These are phyloP conservation scores for Pythium brachiatum DNA, from an alignment of 352 stramenopile species.

Conservation along the genomic window DNA sequence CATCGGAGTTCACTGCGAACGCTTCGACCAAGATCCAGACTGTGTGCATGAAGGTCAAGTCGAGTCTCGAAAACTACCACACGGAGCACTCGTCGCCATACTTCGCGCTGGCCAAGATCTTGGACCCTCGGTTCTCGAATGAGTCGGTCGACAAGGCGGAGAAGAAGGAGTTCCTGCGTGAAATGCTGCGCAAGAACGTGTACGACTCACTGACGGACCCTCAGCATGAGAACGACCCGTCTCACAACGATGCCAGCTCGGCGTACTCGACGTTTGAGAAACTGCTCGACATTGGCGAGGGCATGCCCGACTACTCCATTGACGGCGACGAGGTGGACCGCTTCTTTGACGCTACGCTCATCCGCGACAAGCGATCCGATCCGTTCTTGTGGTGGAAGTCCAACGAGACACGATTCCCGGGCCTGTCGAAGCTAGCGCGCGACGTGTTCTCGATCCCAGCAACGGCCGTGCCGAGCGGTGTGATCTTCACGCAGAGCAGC, in stretches of 20 bases:
- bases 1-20: constrained; percentile 51
- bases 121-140: constrained; percentile 79
- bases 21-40: constrained; percentile 66
- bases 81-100: constrained; percentile 68
- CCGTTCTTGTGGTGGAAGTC: constrained; percentile 84
- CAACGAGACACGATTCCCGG: constrained; percentile 73
- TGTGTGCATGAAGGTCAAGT: constrained; percentile 74
- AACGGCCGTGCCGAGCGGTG: constrained; percentile 61
- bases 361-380: constrained; percentile 77
- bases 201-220: constrained; percentile 60
- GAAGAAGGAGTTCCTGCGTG: constrained; percentile 74
- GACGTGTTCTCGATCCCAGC: constrained; percentile 75
- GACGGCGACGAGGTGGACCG: constrained; percentile 76
- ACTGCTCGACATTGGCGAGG: constrained; percentile 75
- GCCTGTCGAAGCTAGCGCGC: constrained; percentile 67
- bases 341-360: constrained; percentile 81
- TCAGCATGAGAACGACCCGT: constrained; percentile 51
- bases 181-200: constrained; percentile 72
- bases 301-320: constrained; percentile 74
- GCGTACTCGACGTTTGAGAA: constrained; percentile 83
- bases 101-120: constrained; percentile 71
- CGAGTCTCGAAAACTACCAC: constrained; percentile 64
- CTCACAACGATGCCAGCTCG: constrained; percentile 55
- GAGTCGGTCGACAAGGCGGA: constrained; percentile 71
- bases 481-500: constrained; percentile 66